phyloP scores from a whole-genome alignment of 2,329 filamentous ascomycete species.

The Cordyceps fumosorosea region DNA sequence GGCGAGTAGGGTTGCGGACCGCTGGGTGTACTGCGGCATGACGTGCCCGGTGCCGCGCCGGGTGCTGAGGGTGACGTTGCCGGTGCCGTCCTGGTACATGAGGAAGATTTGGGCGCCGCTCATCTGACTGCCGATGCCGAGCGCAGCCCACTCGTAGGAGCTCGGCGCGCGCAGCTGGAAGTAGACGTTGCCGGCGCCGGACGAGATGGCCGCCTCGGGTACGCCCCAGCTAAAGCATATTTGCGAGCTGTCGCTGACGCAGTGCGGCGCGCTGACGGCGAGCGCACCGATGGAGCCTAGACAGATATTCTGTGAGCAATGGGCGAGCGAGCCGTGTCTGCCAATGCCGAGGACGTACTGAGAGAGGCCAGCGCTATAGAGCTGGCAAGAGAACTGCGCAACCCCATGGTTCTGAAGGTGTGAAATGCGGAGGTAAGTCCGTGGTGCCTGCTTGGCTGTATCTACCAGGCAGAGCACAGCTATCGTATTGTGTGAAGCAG shows the following conservation, averaged over 20 bases:
- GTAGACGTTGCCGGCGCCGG: slow-evolving; percentile 50
- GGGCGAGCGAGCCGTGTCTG: neutral
- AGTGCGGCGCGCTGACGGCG: slow-evolving; percentile 30
- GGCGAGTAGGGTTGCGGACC: slow-evolving; percentile 43
- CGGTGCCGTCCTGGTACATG: slow-evolving; percentile 50
- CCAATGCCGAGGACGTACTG: neutral
- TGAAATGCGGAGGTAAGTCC: too few species aligned
- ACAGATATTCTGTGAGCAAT: neutral
- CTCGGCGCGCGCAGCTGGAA: slow-evolving; percentile 53
- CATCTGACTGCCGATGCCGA: slow-evolving; percentile 53
- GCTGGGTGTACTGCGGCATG: slow-evolving; percentile 39
- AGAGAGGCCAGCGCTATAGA: slow-evolving; percentile 9
- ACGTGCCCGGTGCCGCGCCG: slow-evolving; percentile 42
- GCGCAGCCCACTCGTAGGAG: slow-evolving; percentile 48
- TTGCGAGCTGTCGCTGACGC: slow-evolving; percentile 30
- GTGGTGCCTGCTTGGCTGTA: neutral
- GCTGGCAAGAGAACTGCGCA: neutral
- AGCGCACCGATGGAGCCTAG: slow-evolving; percentile 13
- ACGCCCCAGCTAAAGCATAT: slow-evolving; percentile 52
- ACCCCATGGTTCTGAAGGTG: neutral
- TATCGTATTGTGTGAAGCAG: neutral
- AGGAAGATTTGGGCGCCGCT: slow-evolving; percentile 53
- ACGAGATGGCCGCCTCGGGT: slow-evolving; percentile 40
- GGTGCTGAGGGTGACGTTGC: slow-evolving; percentile 57
- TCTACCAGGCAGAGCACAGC: too few species aligned